A percentile compares a stretch with the other conserved stretches of the same genome.
These are phyloP conservation scores for Boletus rufocinnamomeus DNA, from an alignment of 768 basidiomycete genomes.

Conservation along the genomic window DNA sequence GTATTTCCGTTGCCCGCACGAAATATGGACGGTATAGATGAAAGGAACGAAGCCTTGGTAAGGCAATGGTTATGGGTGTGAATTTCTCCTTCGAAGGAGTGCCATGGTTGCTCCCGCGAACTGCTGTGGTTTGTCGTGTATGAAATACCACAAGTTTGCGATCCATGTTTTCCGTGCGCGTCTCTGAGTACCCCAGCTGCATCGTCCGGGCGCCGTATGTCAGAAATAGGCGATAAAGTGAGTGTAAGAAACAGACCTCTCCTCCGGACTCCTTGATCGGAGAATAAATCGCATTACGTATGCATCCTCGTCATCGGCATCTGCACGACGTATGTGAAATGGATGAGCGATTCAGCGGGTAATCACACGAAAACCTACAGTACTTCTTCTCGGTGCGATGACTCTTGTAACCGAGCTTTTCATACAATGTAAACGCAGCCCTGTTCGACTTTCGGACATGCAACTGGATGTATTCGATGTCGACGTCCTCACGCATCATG, in stretches of 20 bases:
- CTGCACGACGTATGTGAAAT: conserved; percentile 12
- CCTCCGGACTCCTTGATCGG: neutral
- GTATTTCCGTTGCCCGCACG: neutral
- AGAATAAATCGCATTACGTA: conserved; percentile 25
- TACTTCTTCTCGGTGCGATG: conserved; percentile 22
- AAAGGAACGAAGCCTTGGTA: neutral
- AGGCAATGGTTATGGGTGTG: conserved; percentile 12
- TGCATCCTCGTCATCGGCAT: conserved; percentile 32
- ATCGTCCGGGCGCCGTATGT: neutral
- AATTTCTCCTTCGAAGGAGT: conserved; percentile 15
- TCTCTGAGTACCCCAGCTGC: conserved; percentile 8
- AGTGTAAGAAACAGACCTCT: conserved; percentile 13
- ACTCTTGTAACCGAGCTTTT: conserved; percentile 27
- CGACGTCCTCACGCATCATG: conserved; percentile 21
- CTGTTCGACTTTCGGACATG: conserved; percentile 34
- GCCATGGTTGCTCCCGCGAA: conserved; percentile 13
- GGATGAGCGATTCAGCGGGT: neutral
- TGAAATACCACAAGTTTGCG: conserved; percentile 9
- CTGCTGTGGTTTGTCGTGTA: conserved; percentile 14
- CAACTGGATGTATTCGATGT: conserved; percentile 27
- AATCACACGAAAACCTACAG: conserved; percentile 24
- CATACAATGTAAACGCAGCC: conserved; percentile 26
- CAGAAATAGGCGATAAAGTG: neutral
- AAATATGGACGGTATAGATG: neutral
- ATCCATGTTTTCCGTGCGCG: conserved; percentile 17